phyloP scores from a whole-genome alignment of 2,329 filamentous ascomycete genomes.

The Microsporum audouinii region DNA sequence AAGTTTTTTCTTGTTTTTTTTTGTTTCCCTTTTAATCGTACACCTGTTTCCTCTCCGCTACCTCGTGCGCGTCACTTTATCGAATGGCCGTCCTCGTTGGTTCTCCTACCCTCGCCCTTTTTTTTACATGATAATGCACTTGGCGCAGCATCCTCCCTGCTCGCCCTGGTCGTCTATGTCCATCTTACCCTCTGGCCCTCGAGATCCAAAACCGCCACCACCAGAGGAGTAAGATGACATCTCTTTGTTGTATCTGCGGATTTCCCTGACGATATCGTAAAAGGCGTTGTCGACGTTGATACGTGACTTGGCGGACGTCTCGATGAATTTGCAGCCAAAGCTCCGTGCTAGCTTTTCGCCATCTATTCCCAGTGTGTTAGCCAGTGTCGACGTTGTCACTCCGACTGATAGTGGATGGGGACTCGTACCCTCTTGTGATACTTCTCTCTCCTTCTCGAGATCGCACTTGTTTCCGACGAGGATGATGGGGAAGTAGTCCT shows the following conservation, averaged over 20 bases:
- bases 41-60: neutral
- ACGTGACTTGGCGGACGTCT: slow-evolving; percentile 95
- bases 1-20: neutral
- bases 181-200: slow-evolving; percentile 54
- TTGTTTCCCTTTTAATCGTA: neutral
- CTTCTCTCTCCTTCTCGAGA: slow-evolving; percentile 83
- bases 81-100: neutral
- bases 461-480: slow-evolving; percentile 98
- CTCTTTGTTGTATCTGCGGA: slow-evolving; percentile 95
- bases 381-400: neutral
- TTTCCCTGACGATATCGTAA: slow-evolving; percentile 96
- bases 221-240: slow-evolving; percentile 77
- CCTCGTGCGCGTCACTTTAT: neutral
- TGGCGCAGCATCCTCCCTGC: slow-evolving; percentile 62
- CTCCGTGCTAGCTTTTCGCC: slow-evolving; percentile 72
- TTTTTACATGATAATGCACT: slow-evolving; percentile 75
- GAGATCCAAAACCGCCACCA: slow-evolving; percentile 51
- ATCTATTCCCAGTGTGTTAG: slow-evolving; percentile 46
- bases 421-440: slow-evolving; percentile 74
- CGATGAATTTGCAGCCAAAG: slow-evolving; percentile 97
- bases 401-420: neutral
- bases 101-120: neutral
- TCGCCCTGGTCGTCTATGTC: slow-evolving; percentile 53
- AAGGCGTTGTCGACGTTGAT: slow-evolving; percentile 98
- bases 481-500: slow-evolving; percentile 99